Conservation (phyloP, 2,329 filamentous ascomycete species). For the Rhinocladiella mackenziei region DNA sequence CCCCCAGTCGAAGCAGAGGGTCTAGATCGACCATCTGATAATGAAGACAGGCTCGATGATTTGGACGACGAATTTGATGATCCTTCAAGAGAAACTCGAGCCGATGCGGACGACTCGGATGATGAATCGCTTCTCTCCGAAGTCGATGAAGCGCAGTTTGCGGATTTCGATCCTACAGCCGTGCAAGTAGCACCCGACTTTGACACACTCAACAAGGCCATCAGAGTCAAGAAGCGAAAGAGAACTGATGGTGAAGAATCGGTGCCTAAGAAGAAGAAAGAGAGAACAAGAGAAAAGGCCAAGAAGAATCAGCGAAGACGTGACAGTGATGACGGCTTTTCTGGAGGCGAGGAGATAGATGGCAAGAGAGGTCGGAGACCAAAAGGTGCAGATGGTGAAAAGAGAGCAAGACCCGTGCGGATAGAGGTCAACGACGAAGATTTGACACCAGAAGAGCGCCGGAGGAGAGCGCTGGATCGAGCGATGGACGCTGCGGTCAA, state of each 20-base stretch:
- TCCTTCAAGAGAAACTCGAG: slow-evolving; percentile 29
- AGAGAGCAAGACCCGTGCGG: slow-evolving; percentile 46
- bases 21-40: slow-evolving; percentile 40
- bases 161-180: slow-evolving; percentile 59
- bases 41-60: slow-evolving; percentile 28
- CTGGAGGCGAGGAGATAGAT: slow-evolving; percentile 51
- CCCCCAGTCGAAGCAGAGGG: slow-evolving; percentile 36
- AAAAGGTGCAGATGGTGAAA: slow-evolving; percentile 49
- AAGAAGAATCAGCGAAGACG: slow-evolving; percentile 58
- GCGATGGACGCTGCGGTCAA: slow-evolving; percentile 87
- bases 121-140: slow-evolving; percentile 61
- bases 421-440: slow-evolving; percentile 71
- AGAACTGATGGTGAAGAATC: slow-evolving; percentile 59
- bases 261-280: slow-evolving; percentile 66
- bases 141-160: slow-evolving; percentile 62
- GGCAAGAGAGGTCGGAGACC: slow-evolving; percentile 52
- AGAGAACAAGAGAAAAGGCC: slow-evolving; percentile 52
- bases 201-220: slow-evolving; percentile 53
- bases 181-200: slow-evolving; percentile 60
- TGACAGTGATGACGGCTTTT: slow-evolving; percentile 50
- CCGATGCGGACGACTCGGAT: slow-evolving; percentile 50
- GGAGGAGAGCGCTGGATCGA: slow-evolving; percentile 76
- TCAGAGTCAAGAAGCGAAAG: slow-evolving; percentile 62
- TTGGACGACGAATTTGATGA: slow-evolving; percentile 22
- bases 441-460: slow-evolving; percentile 65